A percentile compares a stretch with the other conserved stretches of the same genome.
Evolutionary conservation across 2,329 filamentous ascomycete genomes (phyloP).

Genomic region (Chlorencoelia australis): DNA sequence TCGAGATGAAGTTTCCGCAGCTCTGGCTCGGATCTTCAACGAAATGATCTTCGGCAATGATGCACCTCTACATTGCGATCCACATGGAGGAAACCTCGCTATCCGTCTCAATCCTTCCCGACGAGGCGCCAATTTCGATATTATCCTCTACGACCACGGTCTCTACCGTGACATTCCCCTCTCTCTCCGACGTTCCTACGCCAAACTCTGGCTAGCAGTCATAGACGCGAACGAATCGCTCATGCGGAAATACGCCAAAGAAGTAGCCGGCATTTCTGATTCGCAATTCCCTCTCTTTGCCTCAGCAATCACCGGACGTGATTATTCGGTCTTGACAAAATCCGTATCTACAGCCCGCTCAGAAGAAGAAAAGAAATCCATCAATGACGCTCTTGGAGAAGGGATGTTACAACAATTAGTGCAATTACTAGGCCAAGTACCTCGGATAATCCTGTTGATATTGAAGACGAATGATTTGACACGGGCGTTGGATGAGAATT

Average conservation of each 20-base stretch:
- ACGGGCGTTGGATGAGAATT: slow-evolving; percentile 81
- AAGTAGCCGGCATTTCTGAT: slow-evolving; percentile 81
- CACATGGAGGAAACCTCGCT: slow-evolving; percentile 91
- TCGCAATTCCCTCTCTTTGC: slow-evolving; percentile 92
- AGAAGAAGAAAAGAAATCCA: slow-evolving; percentile 72
- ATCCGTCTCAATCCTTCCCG: slow-evolving; percentile 66
- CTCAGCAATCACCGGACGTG: slow-evolving; percentile 88
- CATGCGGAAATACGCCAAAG: slow-evolving; percentile 82
- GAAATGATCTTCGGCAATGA: slow-evolving; percentile 95
- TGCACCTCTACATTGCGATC: slow-evolving; percentile 90
- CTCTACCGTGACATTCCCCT: slow-evolving; percentile 87
- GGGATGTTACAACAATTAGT: slow-evolving; percentile 84
- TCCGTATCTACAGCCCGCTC: slow-evolving; percentile 48
- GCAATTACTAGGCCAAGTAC: slow-evolving; percentile 77
- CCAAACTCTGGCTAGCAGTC: slow-evolving; percentile 94
- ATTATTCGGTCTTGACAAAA: slow-evolving; percentile 65
- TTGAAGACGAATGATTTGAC: slow-evolving; percentile 97
- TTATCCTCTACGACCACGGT: slow-evolving; percentile 94
- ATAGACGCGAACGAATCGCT: slow-evolving; percentile 75
- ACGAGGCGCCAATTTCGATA: slow-evolving; percentile 71
- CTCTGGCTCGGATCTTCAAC: slow-evolving; percentile 88
- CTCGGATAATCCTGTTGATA: slow-evolving; percentile 85
- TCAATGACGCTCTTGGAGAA: slow-evolving; percentile 74
- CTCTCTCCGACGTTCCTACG: slow-evolving; percentile 71
- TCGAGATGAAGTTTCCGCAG: slow-evolving; percentile 88